Base-by-base conservation (phyloP, 2,329 filamentous ascomycete species). In the Pleochaeta shiraiana region DNA sequence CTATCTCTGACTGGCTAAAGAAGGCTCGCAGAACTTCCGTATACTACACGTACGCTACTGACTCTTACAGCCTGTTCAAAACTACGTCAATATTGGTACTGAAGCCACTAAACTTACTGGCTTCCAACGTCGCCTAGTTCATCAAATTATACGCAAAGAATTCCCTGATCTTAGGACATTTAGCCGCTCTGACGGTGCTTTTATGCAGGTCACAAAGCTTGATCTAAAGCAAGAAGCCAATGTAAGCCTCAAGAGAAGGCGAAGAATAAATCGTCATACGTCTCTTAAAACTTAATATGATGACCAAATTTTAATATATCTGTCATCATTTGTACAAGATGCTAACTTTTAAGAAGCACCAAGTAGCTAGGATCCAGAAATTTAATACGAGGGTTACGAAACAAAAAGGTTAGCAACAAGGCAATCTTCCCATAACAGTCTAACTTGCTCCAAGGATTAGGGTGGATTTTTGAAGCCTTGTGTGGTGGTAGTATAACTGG, bases 131-230 rank as follows among this genome's bases (percentile, higher is more conserved):
- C 77, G 82, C 37, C 75, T 88, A 5, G 78, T 87, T 0, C 81
- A 87, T 70, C 83, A 87, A 68, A 75, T 86, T 14, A 77, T 88
- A n/a, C 77, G 82, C 14, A 78, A 78, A 16, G 83, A 87, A 67
- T 88, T 77, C 60, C 77, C 78, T 0, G 62, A 62, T 4, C 68
- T 69, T 19, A 64, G 68, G 59, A 66, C 67, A 5, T 70, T 71
- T 65, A n/a, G 67, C 43, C 65, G 67, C 14, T 67, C 67, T 26
- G 68, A 70, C 47, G 67, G 68, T 16, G 64, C 64, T 21, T 73
- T 73, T 50, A 72, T 73, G 70, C 71, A 72, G 65, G 64, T 73
- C n/a, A 68, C 67, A 37, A 70, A 67, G 59, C 24, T 71, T 21
- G 66, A 72, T 66, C 30, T 39, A 1, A 63, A 65, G 28, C 67